Conservation (phyloP, 2,329 filamentous ascomycete genomes). For the Cytospora chrysosperma region DNA sequence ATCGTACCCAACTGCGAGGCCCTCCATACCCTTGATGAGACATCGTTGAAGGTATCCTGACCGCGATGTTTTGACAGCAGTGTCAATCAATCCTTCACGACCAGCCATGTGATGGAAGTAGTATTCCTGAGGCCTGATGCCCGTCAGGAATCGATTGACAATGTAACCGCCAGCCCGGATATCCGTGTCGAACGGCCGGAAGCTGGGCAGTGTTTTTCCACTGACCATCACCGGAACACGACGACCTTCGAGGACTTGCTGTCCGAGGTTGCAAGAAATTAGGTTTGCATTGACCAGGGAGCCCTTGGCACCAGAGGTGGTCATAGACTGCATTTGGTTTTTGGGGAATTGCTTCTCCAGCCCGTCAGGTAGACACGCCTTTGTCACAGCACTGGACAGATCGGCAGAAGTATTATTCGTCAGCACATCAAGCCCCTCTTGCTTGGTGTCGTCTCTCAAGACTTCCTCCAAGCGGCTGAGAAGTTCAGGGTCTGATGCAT, state of each 20-base stretch:
- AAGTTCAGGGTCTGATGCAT: conserved; percentile 68
- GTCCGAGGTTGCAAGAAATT: conserved; percentile 95
- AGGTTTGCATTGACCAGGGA: conserved; percentile 91
- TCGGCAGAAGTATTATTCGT: conserved; percentile 69
- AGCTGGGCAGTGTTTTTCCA: conserved; percentile 93
- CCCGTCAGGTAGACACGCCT: conserved; percentile 74
- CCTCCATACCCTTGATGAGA: conserved; percentile 98
- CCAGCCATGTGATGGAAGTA: conserved; percentile 99
- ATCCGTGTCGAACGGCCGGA: conserved; percentile 86
- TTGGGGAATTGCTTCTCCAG: conserved; percentile 90
- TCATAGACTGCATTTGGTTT: conserved; percentile 99
- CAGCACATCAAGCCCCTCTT: conserved; percentile 83
- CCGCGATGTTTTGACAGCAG: conserved; percentile 95
- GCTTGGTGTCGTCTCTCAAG: conserved; percentile 85
- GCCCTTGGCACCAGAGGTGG: conserved; percentile 92
- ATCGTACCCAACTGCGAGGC: conserved; percentile 87
- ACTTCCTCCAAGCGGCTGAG: conserved; percentile 82
- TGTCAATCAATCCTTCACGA: conserved; percentile 96
- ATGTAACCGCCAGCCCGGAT: conserved; percentile 91
- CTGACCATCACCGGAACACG: conserved; percentile 97
- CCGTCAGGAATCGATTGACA: conserved; percentile 94
- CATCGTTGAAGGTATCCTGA: conserved; percentile 96
- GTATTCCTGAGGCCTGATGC: conserved; percentile 95
- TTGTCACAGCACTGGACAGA: conserved; percentile 77
- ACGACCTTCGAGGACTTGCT: conserved; percentile 92